A percentile compares a stretch with the other conserved stretches of the same genome.
Conservation (phyloP, 768 basidiomycete species). For the Termitomyces sp. region DNA sequence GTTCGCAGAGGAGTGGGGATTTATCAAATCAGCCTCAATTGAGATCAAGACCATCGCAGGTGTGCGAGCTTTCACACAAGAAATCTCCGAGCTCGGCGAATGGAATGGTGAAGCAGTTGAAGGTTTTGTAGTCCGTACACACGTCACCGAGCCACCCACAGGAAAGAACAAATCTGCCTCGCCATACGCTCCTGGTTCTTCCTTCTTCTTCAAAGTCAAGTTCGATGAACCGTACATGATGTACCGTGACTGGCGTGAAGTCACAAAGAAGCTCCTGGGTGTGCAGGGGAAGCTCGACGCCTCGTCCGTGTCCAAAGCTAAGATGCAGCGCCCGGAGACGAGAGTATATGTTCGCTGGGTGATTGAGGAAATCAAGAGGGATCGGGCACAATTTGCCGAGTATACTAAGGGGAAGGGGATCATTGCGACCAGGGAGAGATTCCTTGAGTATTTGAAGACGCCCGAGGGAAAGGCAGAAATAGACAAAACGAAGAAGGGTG, state of each 20-base stretch:
- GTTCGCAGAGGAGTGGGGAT: conserved; percentile 89
- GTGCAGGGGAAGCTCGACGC: conserved; percentile 20
- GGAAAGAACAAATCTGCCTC: conserved; percentile 26
- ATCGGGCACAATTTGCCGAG: conserved; percentile 54
- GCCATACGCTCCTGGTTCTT: conserved; percentile 73
- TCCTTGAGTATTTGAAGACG: conserved; percentile 60
- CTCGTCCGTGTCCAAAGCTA: conserved; percentile 49
- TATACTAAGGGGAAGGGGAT: conserved; percentile 78
- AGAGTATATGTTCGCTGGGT: conserved; percentile 80
- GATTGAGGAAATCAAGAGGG: conserved; percentile 59
- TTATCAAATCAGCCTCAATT: conserved; percentile 70
- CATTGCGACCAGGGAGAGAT: conserved; percentile 74
- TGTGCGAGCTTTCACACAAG: conserved; percentile 68
- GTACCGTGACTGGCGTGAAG: conserved; percentile 96
- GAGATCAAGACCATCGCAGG: conserved; percentile 55
- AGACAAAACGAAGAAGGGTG: conserved; percentile 23
- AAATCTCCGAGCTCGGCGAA: conserved; percentile 56
- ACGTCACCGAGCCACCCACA: conserved; percentile 41
- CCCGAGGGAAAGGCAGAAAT: conserved; percentile 36
- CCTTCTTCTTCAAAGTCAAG: conserved; percentile 99
- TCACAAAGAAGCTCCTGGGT: conserved; percentile 72
- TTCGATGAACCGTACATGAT: conserved; percentile 99
- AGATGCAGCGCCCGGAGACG: conserved; percentile 75
- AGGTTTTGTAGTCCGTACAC: conserved; percentile 90
- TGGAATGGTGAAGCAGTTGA: conserved; percentile 87